These are phyloP conservation scores for Vanderwaltozyma yarrowii DNA, from an alignment of 805 yeast genomes.

Conservation along the genomic window DNA sequence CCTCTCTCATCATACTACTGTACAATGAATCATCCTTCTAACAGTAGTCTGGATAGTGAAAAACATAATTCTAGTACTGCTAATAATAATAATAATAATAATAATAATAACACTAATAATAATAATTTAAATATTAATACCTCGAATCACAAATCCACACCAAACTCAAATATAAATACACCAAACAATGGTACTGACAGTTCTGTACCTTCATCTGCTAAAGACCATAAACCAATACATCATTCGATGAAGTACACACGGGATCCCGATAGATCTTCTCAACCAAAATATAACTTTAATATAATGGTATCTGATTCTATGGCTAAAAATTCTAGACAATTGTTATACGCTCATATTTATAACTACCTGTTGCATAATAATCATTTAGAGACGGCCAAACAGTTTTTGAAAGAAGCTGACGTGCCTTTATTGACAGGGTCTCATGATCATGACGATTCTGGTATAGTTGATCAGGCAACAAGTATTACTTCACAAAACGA, in stretches of 20 bases:
- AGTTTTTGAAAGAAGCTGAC: constrained; percentile 37
- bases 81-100: too few species aligned
- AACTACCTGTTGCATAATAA: constrained; percentile 39
- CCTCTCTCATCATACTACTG: too few species aligned
- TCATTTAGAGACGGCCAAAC: constrained; percentile 40
- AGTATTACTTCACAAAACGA: constrained; percentile 1
- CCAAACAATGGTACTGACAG: neutral
- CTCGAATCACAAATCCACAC: too few species aligned
- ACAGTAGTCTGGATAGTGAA: too few species aligned
- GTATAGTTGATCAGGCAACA: neutral
- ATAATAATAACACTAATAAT: too few species aligned
- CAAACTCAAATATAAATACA: too few species aligned
- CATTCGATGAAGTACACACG: neutral
- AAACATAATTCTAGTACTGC: too few species aligned
- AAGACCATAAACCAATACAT: too few species aligned
- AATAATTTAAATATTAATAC: too few species aligned
- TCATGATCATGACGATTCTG: neutral
- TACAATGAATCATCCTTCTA: too few species aligned
- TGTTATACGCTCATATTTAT: constrained; percentile 43
- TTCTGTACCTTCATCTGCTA: neutral
- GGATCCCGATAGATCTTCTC: neutral
- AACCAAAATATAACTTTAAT: constrained; percentile 8
- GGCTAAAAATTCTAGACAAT: constrained; percentile 40
- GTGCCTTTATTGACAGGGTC: constrained; percentile 28
- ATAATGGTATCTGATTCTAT: constrained; percentile 33